phyloP scores from a whole-genome alignment of 2,329 filamentous ascomycete species.

The Aureobasidium sp. region DNA sequence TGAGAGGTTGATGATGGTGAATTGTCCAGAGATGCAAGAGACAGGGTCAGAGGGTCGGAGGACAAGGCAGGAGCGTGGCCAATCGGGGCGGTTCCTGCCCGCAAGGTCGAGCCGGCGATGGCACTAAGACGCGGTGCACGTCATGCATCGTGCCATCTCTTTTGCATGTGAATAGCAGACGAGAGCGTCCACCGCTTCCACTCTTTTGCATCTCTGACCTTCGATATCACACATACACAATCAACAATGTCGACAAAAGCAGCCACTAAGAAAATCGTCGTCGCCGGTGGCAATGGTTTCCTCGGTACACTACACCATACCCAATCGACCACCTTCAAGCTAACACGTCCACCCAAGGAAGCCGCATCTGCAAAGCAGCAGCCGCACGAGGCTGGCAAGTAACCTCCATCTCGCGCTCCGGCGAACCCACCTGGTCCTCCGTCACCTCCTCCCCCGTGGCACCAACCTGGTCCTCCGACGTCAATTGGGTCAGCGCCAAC shows the following conservation, averaged over 20 bases:
- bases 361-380: constrained; percentile 83
- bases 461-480: constrained; percentile 72
- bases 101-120: not conserved
- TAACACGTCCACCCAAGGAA: constrained; percentile 36
- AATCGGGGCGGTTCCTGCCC: constrained; percentile 9
- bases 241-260: constrained; percentile 33
- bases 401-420: constrained; percentile 89
- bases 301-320: constrained; percentile 46
- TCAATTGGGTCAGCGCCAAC: constrained; percentile 83
- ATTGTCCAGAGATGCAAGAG: not conserved
- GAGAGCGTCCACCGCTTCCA: not conserved
- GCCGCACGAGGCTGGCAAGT: constrained; percentile 83
- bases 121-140: not conserved
- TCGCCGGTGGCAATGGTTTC: constrained; percentile 91
- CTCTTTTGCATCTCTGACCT: not conserved
- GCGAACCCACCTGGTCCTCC: constrained; percentile 75
- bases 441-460: constrained; percentile 63
- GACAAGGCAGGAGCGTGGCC: not conserved
- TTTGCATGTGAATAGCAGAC: constrained; percentile 2
- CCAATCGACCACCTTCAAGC: not conserved
- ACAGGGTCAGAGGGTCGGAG: not conserved
- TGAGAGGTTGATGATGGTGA: not conserved
- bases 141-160: constrained; percentile 1
- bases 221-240: not conserved
- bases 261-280: constrained; percentile 68